Evolutionary conservation across 108 stramenopile species (phyloP).

Genomic region (Aurantiochytrium sp.): DNA sequence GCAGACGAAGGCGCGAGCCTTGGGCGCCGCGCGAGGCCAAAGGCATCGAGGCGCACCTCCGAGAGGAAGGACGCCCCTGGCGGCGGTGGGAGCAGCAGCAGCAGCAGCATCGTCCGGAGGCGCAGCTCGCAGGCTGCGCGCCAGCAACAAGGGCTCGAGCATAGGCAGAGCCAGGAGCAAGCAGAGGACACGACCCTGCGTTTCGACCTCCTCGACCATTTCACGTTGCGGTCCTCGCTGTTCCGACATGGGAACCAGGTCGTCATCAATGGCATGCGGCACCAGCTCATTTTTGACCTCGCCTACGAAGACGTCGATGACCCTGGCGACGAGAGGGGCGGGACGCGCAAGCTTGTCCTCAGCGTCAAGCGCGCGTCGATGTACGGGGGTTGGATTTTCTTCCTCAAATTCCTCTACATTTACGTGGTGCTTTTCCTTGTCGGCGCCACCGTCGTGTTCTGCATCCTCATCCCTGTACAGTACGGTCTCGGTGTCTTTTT

Average conservation of each 20-base stretch:
- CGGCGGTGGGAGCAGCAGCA: too few species aligned
- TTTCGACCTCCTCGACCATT: slow-evolving; percentile 6
- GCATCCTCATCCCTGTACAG: background rate
- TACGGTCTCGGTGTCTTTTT: slow-evolving; percentile 5
- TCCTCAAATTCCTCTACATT: slow-evolving; percentile 1
- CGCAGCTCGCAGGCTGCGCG: background rate
- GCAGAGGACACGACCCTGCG: too few species aligned
- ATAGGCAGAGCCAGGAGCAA: too few species aligned
- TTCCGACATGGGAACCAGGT: background rate
- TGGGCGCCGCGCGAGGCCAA: too few species aligned
- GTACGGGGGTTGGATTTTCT: background rate
- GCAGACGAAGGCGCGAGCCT: background rate
- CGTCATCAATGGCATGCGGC: background rate
- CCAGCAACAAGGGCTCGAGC: background rate
- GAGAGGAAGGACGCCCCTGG: too few species aligned
- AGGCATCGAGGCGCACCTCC: too few species aligned
- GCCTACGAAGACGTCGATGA: background rate
- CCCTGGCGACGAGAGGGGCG: background rate
- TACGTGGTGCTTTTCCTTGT: slow-evolving; percentile 4
- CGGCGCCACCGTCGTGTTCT: background rate
- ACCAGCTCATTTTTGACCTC: background rate
- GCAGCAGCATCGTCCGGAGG: too few species aligned
- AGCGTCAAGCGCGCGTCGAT: background rate
- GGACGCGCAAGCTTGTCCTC: background rate
- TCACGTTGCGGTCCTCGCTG: background rate